These are phyloP conservation scores for Royoungia palumana DNA, from an alignment of 768 basidiomycete species.

Conservation along the genomic window DNA sequence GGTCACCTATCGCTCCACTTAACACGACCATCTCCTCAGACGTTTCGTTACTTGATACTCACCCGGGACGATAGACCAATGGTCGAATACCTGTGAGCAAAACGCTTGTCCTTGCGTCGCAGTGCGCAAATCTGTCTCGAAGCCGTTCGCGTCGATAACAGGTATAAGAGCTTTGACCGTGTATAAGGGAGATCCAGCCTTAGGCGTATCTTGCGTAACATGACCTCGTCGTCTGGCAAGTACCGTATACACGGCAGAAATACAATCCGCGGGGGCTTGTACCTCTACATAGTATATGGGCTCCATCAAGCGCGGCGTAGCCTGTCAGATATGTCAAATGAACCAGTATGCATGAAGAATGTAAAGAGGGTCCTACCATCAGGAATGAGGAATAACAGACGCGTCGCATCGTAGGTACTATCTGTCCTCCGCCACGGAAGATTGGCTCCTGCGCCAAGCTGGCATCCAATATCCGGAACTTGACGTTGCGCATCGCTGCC, in stretches of 20 bases:
- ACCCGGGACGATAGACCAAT: slow-evolving; percentile 99
- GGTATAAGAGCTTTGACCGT: slow-evolving; percentile 98
- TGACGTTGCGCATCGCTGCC: slow-evolving; percentile 95
- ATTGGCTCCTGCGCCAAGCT: slow-evolving; percentile 93
- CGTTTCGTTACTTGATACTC: slow-evolving; percentile 31
- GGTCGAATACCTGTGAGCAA: slow-evolving; percentile 95
- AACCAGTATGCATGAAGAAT: slow-evolving; percentile 5
- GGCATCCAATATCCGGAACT: slow-evolving; percentile 93
- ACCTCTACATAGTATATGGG: slow-evolving; percentile 99
- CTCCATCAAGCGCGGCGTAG: slow-evolving; percentile 93
- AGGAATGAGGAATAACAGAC: slow-evolving; percentile 99
- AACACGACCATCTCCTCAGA: not conserved
- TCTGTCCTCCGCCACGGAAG: slow-evolving; percentile 96
- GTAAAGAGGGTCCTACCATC: slow-evolving; percentile 61
- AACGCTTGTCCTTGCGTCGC: slow-evolving; percentile 99
- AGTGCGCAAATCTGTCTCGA: slow-evolving; percentile 96
- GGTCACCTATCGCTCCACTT: slow-evolving; percentile 64
- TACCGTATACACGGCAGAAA: slow-evolving; percentile 97
- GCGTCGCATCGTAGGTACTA: slow-evolving; percentile 96
- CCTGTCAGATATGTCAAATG: slow-evolving; percentile 44
- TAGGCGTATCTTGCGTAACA: slow-evolving; percentile 96
- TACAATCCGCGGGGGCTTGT: slow-evolving; percentile 98
- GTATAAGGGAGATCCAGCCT: slow-evolving; percentile 96
- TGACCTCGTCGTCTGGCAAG: slow-evolving; percentile 99
- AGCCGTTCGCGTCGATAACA: slow-evolving; percentile 97